These are phyloP conservation scores for Calamus simplicifolius DNA, from an alignment of 176 grass and related monocot genomes.

Conservation along the genomic window DNA sequence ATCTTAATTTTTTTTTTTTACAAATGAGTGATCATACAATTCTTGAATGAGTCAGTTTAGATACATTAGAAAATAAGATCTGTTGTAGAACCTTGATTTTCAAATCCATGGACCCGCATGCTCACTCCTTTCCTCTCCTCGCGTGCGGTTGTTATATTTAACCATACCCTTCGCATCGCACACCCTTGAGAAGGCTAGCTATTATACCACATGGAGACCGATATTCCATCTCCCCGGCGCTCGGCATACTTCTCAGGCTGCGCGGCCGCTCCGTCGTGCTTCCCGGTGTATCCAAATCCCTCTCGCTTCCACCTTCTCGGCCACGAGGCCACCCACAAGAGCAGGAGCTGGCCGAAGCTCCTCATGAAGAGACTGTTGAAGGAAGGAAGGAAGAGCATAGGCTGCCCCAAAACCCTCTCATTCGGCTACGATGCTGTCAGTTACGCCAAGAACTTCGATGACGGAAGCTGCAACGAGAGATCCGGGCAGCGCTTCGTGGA, in stretches of 20 bases:
- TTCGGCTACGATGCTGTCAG: conserved; percentile 84
- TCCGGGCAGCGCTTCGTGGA: no score
- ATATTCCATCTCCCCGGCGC: conserved; percentile 20
- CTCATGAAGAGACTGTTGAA: conserved; percentile 61
- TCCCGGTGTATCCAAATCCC: conserved; percentile 14
- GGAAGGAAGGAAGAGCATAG: conserved; percentile 65
- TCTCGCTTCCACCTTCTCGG: conserved; percentile 47
- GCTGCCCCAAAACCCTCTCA: conserved; percentile 34
- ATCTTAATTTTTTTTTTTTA: no score
- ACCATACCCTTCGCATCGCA: no score
- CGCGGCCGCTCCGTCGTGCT: conserved; percentile 38
- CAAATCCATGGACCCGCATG: no score
- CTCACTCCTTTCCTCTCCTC: no score
- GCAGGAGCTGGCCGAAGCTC: conserved; percentile 41
- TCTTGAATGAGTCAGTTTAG: no score
- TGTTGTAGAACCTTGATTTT: no score
- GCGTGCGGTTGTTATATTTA: no score
- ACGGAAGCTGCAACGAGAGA: conserved; percentile 20
- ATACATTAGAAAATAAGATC: no score
- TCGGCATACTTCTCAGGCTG: conserved; percentile 28
- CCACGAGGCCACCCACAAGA: conserved; percentile 16
- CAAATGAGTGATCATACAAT: no score
- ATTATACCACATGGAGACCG: conserved; percentile 20
- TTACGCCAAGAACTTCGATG: conserved; percentile 97
- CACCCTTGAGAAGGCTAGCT: no score